A percentile compares a stretch with the other conserved stretches of the same genome.
These are phyloP conservation scores for Protomyces lactucae-debilis DNA, from an alignment of 1,139 yeast species.

Conservation along the genomic window DNA sequence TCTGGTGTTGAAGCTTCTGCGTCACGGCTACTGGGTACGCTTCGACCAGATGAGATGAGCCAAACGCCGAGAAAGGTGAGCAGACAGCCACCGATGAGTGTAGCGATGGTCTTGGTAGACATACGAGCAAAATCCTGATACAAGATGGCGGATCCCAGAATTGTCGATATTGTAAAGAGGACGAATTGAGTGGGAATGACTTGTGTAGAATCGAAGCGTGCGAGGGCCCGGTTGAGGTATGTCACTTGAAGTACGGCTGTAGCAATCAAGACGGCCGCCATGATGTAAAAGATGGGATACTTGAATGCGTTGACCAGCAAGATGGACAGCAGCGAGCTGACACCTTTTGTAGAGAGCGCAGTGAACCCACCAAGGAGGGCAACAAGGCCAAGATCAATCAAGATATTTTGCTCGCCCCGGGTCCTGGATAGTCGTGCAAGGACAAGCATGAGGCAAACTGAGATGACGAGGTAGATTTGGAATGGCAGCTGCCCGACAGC, in stretches of 20 bases:
- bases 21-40: not conserved
- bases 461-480: constrained; percentile 36
- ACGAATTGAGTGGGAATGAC: constrained; percentile 49
- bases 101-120: constrained; percentile 33
- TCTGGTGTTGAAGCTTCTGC: not conserved
- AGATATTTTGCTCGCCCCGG: constrained; percentile 29
- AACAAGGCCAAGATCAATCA: constrained; percentile 40
- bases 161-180: constrained; percentile 45
- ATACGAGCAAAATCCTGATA: constrained; percentile 43
- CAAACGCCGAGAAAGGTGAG: constrained; percentile 45
- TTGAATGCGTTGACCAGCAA: constrained; percentile 37
- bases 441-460: constrained; percentile 32
- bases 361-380: constrained; percentile 47
- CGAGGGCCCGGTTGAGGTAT: constrained; percentile 42
- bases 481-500: constrained; percentile 36
- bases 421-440: constrained; percentile 31
- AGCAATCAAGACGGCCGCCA: constrained; percentile 38
- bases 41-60: constrained; percentile 37
- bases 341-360: constrained; percentile 44
- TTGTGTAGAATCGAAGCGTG: constrained; percentile 42
- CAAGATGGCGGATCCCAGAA: constrained; percentile 43
- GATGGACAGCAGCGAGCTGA: constrained; percentile 40
- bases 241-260: constrained; percentile 44
- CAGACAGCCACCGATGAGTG: constrained; percentile 41
- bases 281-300: constrained; percentile 38